Conservation (phyloP, 352 stramenopile species). For the Globisporangium cystogenes region DNA sequence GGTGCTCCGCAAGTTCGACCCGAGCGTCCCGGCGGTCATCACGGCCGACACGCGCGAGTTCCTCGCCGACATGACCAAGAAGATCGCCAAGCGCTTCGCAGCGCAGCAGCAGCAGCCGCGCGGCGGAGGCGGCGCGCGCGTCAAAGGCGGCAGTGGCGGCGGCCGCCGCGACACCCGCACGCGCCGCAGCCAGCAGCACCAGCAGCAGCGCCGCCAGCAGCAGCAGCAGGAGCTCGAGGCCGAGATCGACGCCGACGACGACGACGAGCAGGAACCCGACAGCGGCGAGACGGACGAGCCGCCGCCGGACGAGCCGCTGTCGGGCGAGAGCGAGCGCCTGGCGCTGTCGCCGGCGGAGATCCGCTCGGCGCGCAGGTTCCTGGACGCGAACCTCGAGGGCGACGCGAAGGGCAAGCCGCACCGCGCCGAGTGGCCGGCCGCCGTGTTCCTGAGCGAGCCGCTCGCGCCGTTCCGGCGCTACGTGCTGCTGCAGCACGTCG, state of each 20-base stretch:
- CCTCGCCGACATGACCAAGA: constrained; percentile 26
- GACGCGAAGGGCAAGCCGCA: constrained; percentile 9
- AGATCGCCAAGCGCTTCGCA: constrained; percentile 15
- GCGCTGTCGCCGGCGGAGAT: constrained; percentile 4
- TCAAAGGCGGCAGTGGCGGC: neutral
- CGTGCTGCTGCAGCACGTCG: constrained; percentile 44
- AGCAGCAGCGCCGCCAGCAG: neutral
- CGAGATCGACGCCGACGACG: neutral
- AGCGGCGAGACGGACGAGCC: neutral
- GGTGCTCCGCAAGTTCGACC: constrained; percentile 32
- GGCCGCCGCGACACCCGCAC: neutral
- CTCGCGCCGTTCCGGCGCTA: constrained; percentile 59
- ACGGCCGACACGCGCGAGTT: constrained; percentile 42
- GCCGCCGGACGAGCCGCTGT: neutral
- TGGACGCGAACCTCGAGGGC: constrained; percentile 21
- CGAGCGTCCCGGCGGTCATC: constrained; percentile 20
- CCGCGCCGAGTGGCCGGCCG: constrained; percentile 16
- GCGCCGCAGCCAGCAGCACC: constrained; percentile 3
- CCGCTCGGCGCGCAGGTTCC: constrained; percentile 29
- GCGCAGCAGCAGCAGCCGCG: no score
- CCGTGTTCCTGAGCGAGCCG: constrained; percentile 49
- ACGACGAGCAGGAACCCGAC: neutral
- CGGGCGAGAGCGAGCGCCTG: neutral
- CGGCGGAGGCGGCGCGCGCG: neutral
- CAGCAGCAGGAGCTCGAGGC: neutral